Percentiles rank a stretch among this genome's conserved stretches.
These are phyloP conservation scores for Diaporthe longicolla DNA, from an alignment of 2,329 filamentous ascomycete genomes.

Conservation along the genomic window DNA sequence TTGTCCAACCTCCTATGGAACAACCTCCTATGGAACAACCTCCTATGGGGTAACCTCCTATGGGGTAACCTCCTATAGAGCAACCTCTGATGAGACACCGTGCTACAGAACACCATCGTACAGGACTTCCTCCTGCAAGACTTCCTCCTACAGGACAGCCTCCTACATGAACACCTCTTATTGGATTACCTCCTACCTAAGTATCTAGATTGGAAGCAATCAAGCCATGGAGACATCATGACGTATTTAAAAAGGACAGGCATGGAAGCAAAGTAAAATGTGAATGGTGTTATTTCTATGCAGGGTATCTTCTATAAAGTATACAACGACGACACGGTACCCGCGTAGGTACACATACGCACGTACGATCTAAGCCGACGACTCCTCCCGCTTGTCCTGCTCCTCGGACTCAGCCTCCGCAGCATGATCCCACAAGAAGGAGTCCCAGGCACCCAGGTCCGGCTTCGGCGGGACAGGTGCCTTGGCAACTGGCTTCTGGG, in stretches of 20 bases:
- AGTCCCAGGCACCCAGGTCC: slow-evolving; percentile 32
- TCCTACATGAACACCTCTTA: too few species aligned
- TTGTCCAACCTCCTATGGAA: too few species aligned
- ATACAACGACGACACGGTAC: neutral
- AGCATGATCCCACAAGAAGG: slow-evolving; percentile 20
- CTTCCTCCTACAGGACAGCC: too few species aligned
- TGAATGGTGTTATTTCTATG: neutral
- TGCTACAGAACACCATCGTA: too few species aligned
- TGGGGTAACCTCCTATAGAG: too few species aligned
- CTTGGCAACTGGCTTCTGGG: slow-evolving; percentile 1
- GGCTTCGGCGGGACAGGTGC: neutral
- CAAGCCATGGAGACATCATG: too few species aligned
- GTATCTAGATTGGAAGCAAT: too few species aligned
- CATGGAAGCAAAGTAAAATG: slow-evolving; percentile 42
- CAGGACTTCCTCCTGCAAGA: too few species aligned
- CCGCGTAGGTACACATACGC: neutral
- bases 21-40: too few species aligned
- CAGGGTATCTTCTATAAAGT: slow-evolving; percentile 33
- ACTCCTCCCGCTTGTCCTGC: neutral
- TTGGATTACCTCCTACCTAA: too few species aligned
- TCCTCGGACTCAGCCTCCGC: neutral
- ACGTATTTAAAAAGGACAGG: neutral
- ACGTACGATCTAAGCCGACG: neutral
- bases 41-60: too few species aligned
- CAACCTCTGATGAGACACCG: too few species aligned